Base-by-base conservation (phyloP, 2,329 filamentous ascomycete genomes). In the Graphiopsis chlorocephala region DNA sequence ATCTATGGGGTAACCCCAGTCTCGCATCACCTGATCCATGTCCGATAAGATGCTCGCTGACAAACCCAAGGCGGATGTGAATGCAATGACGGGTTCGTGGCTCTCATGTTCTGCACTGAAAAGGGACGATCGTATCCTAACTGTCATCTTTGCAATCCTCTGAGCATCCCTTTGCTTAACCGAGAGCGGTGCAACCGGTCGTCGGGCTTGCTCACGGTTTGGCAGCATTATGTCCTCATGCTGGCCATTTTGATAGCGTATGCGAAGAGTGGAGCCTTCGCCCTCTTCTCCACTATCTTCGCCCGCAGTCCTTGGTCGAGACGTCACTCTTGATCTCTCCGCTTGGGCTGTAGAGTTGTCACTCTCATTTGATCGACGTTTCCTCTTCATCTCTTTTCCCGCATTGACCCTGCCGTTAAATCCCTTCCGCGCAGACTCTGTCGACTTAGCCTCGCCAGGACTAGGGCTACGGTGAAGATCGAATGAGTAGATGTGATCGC, bases 401-500 rank as follows among this genome's bases (percentile, higher is more conserved):
- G 67, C 64, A 47, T 72, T 72, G 2, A 67, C 70, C 33, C 67
- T 57, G 14, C 59, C 33, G 47, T 14, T 66, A 72, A 64, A 72
- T 72, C 63, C 52, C 69, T 55, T 69, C 17, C 53, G 53, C 55
- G 55, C 62, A 15, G 52, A 20, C 12, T 50, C 61, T 17, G 33
- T 2, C 17, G 48, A 14, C 2, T 55, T 28, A 17, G 73, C 70
- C 25, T 86, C 83, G 64, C 77, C 75, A 8, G 82, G 83, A 76
- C 88, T 85, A 1, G 85, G 82, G 68, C 82, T 85, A 56, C 82
- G 81, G 50, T 87, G 76, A 17, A 90, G 80, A 71, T 90, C 86
- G 71, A 90, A 90, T 69, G 84, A 85, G 75, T 76, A 76, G 59
- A 90, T 87, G 67, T 86, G 82, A 67, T 89, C 86, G 25, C 85